Base-by-base conservation (phyloP, 495 filamentous ascomycete genomes). In the Bryoglossum gracile region DNA sequence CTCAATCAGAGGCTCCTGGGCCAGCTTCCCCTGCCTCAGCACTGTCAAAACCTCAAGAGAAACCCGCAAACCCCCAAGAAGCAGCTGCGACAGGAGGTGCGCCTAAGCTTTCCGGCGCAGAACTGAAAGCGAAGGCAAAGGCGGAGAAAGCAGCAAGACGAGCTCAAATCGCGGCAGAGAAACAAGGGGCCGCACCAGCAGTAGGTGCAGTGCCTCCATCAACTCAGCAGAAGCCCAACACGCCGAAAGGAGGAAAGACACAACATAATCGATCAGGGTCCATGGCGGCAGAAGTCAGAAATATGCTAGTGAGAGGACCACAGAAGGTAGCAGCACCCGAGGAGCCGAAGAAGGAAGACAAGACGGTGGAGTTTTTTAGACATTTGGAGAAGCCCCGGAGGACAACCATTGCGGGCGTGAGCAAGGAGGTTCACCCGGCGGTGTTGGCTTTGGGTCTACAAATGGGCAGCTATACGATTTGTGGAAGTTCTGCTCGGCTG, bases 381-480 rank as follows among this genome's bases (percentile, higher is more conserved):
- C 89, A 96, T 63, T 65, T 96, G 11, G 84, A 92, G 56, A 87
- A 86, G 49, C 76, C 86, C 30, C 79, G 84, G 54, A 73, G 82
- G 48, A 84, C 84, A 44, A 81, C 79, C 5, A 69, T 89, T 23
- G 81, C 81, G 1, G 85, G 84, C 18, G 87, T 84, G 10, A 76
- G 80, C 24, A 92, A 91, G 61, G 90, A 96, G 58, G 84, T 98
- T 16, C 89, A 98, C 60, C 89, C 89, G 2, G 81, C 88, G 0
- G 82, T 97, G 8, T 66, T 95, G 48, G 80, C 86, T 0, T 68
- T 96, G 18, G 92, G 91, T 1, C 74, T 95, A 57, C 87, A 97
- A 65, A 87, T 96, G 74, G 83, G 85, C 55, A 85, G 82, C 45
- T 95, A 95, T 67, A 76, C 81, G 4, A 78, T 98, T 40, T 90